Percentiles rank a stretch among this genome's conserved stretches.
Conservation (phyloP, 148 eudicot species). For the Heliosperma pusillum region DNA sequence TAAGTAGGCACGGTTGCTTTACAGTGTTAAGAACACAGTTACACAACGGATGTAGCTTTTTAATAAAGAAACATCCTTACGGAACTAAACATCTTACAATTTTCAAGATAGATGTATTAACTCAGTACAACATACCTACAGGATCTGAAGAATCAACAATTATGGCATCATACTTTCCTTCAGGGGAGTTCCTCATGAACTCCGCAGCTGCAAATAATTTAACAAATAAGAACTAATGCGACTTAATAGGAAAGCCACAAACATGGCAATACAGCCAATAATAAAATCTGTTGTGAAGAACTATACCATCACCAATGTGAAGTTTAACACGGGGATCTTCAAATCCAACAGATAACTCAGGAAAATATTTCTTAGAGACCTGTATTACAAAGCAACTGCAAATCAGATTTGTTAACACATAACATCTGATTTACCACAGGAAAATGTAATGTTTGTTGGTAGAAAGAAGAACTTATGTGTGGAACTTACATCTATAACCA, state of each 20-base stretch:
- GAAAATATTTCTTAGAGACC: slow-evolving; percentile 89
- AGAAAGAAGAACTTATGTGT: not conserved
- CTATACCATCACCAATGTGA: slow-evolving; percentile 91
- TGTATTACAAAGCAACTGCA: slow-evolving; percentile 22
- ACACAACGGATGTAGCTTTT: too few species aligned
- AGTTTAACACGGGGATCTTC: slow-evolving; percentile 91
- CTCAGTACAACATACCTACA: slow-evolving; percentile 58
- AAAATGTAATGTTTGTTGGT: not conserved
- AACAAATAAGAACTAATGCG: slow-evolving; percentile 14
- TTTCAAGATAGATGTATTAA: not conserved
- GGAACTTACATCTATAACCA: slow-evolving; percentile 92
- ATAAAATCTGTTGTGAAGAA: not conserved
- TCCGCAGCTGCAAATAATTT: slow-evolving; percentile 63
- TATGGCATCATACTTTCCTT: slow-evolving; percentile 89
- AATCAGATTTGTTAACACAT: not conserved
- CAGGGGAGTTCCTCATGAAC: slow-evolving; percentile 49
- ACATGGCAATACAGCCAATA: not conserved
- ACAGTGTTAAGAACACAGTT: too few species aligned
- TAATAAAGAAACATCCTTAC: too few species aligned
- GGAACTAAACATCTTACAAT: too few species aligned
- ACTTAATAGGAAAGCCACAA: slow-evolving; percentile 3
- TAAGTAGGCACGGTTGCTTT: too few species aligned
- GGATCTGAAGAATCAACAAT: slow-evolving; percentile 98
- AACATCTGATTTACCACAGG: not conserved
- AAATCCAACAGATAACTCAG: slow-evolving; percentile 78